phyloP scores from a whole-genome alignment of 768 basidiomycete genomes.

The Boletus subparvulus region DNA sequence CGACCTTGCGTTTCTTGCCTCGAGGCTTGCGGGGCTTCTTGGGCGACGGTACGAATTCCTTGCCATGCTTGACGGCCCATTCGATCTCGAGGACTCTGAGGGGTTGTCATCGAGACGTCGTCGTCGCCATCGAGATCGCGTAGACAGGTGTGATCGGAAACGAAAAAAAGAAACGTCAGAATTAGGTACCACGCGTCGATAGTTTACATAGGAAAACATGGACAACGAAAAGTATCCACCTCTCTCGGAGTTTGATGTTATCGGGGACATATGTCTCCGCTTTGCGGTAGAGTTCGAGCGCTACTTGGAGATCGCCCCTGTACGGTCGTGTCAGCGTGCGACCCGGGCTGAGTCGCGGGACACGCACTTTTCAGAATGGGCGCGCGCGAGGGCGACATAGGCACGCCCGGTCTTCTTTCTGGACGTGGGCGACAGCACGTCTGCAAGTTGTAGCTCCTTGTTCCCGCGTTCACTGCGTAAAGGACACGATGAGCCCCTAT shows the following conservation, averaged over 20 bases:
- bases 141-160: too few species aligned
- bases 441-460: slow-evolving; percentile 59
- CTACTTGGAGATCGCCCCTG: slow-evolving; percentile 79
- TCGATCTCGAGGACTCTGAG: slow-evolving; percentile 80
- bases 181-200: slow-evolving; percentile 35
- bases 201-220: slow-evolving; percentile 62
- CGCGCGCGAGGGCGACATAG: slow-evolving; percentile 79
- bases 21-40: slow-evolving; percentile 39
- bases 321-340: background rate
- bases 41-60: slow-evolving; percentile 57
- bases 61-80: slow-evolving; percentile 67
- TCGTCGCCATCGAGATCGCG: too few species aligned
- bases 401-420: slow-evolving; percentile 82
- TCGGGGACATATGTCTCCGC: slow-evolving; percentile 84
- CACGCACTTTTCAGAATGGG: slow-evolving; percentile 76
- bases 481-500: slow-evolving; percentile 15
- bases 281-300: slow-evolving; percentile 79
- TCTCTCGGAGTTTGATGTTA: slow-evolving; percentile 81
- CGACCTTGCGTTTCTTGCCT: slow-evolving; percentile 35
- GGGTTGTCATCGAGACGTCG: slow-evolving; percentile 1
- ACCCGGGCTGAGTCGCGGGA: background rate
- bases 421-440: slow-evolving; percentile 67
- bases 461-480: slow-evolving; percentile 54
- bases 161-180: slow-evolving; percentile 41
- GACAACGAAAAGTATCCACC: slow-evolving; percentile 77